Evolutionary conservation across 345 rosid species (phyloP).

Genomic region (sweet orange (Citrus sinensis)): DNA sequence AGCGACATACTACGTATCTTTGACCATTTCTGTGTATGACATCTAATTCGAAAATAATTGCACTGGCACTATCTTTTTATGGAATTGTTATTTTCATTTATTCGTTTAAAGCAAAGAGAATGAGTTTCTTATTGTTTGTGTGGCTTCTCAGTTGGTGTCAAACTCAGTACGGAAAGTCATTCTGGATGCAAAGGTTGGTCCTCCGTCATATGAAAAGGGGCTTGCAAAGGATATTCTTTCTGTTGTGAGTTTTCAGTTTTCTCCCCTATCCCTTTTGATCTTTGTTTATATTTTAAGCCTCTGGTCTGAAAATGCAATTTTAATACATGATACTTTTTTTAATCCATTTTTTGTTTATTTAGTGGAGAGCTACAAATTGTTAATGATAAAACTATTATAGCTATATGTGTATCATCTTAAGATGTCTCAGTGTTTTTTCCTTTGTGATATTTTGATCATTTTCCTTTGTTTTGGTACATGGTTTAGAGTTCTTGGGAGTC

Average conservation of each 20-base stretch:
- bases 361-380: neutral
- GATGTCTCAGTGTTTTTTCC: neutral
- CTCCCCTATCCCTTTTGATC: neutral
- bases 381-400: neutral
- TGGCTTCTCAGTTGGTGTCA: constrained; percentile 52
- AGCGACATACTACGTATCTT: neutral
- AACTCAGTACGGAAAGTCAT: constrained; percentile 67
- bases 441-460: neutral
- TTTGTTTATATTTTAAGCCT: constrained; percentile 1
- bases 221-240: constrained; percentile 82
- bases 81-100: neutral
- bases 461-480: neutral
- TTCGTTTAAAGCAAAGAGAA: neutral
- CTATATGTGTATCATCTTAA: neutral
- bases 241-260: constrained; percentile 47
- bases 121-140: constrained; percentile 15
- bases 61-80: neutral
- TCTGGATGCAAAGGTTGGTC: constrained; percentile 93
- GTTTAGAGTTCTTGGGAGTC: neutral
- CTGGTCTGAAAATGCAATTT: constrained; percentile 1
- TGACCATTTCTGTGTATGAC: neutral
- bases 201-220: constrained; percentile 79
- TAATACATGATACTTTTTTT: neutral
- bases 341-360: neutral
- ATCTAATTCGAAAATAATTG: neutral